phyloP scores from a whole-genome alignment of 805 yeast species.

The Clavispora carvajalis region DNA sequence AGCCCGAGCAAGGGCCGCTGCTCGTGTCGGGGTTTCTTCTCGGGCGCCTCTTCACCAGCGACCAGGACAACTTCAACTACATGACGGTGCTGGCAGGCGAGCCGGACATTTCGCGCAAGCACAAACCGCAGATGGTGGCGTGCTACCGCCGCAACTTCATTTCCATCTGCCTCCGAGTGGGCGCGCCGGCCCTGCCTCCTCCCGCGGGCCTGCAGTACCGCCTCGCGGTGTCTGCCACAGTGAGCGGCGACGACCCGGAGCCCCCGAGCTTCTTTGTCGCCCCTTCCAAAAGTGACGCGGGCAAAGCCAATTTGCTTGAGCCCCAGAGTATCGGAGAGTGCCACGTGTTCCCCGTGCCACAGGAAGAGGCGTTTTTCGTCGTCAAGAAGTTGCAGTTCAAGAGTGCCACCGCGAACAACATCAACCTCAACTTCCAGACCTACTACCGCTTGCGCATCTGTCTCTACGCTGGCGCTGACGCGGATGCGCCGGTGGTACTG shows the following conservation, averaged over 20 bases:
- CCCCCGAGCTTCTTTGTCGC: background rate
- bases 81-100: constrained; percentile 8
- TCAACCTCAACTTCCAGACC: constrained; percentile 41
- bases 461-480: constrained; percentile 8
- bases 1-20: background rate
- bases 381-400: constrained; percentile 43
- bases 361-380: background rate
- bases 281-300: background rate
- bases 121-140: constrained; percentile 35
- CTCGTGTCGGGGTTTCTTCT: constrained; percentile 30
- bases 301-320: background rate
- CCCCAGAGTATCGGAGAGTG: background rate
- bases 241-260: constrained; percentile 25
- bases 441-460: constrained; percentile 28
- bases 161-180: constrained; percentile 21
- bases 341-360: background rate
- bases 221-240: constrained; percentile 32
- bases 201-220: constrained; percentile 22
- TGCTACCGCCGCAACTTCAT: constrained; percentile 43
- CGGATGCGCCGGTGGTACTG: constrained; percentile 5
- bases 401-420: constrained; percentile 49
- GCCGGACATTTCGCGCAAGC: constrained; percentile 5
- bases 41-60: constrained; percentile 40
- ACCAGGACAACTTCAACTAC: constrained; percentile 35
- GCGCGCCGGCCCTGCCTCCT: constrained; percentile 1